Base-by-base conservation (phyloP, 1,284 basidiomycete species). In the Boletus sp. region DNA sequence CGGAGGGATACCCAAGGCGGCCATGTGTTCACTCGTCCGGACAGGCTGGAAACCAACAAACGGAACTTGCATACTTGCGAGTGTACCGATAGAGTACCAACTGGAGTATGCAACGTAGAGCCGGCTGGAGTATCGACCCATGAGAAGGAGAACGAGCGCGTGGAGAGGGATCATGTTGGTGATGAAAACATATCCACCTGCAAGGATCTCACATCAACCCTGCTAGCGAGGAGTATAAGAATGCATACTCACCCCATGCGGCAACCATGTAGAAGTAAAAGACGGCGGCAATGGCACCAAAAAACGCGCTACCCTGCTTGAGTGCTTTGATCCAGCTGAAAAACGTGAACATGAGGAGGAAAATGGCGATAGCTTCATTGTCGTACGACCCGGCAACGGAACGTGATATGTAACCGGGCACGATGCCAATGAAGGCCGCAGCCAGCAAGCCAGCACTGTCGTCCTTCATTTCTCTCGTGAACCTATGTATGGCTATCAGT, bases 231-330 rank as follows among this genome's bases (percentile, higher is more conserved):
- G 41, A 51, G 24, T 16, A 56, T 53, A 48, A 27, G 20, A 44
- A 53, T 22, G 47, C 6, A 29, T 37, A 75, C 83, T 60, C 63
- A 90, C 97, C 97, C 97, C 97, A 99, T 15, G 97, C 97, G 50
- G 97, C 96, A 18, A 99, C 97, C 97, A 99, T 99, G 84, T 98
- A 99, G 66, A 98, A 98, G 80, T 99, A 99, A 78, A 99, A 98
- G 16, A 99, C 78, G 8, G 96, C 97, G 24, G 96, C 89, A 48
- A 91, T 73, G 22, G 92, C 92, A 41, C 95, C 96, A 70, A 87
- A 98, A 61, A 96, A 84, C 1, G 94, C 94, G 59, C 92, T 96
- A 42, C 97, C 97, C 48, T 86, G 84, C 77, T 98, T 98, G 58
- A 98, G 80, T 24, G 97, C 96, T 72, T 93, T 95, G 76, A 99